These are phyloP conservation scores for Aspergillus wentii DNA, from an alignment of 495 filamentous ascomycete species.

Conservation along the genomic window DNA sequence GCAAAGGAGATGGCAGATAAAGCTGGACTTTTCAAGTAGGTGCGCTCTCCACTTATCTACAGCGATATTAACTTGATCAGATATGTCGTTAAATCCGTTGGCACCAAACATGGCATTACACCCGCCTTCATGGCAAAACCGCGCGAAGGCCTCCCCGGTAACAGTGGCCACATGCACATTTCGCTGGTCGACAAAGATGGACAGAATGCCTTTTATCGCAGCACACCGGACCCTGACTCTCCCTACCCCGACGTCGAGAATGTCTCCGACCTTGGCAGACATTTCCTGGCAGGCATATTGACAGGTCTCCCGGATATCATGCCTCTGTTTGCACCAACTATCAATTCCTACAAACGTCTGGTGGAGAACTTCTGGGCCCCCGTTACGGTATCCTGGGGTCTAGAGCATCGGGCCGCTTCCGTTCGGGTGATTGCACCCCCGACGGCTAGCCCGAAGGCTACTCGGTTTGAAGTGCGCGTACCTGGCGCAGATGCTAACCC, in stretches of 20 bases:
- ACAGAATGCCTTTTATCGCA: slow-evolving; percentile 77
- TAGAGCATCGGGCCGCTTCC: slow-evolving; percentile 90
- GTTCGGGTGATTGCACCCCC: slow-evolving; percentile 88
- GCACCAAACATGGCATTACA: slow-evolving; percentile 81
- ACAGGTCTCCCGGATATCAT: slow-evolving; percentile 91
- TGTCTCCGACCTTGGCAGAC: slow-evolving; percentile 82
- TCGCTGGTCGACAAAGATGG: slow-evolving; percentile 60
- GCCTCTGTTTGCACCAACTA: slow-evolving; percentile 87
- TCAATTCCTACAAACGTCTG: slow-evolving; percentile 95
- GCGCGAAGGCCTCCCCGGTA: slow-evolving; percentile 80
- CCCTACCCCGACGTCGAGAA: slow-evolving; percentile 68
- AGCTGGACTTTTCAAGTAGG: slow-evolving; percentile 86
- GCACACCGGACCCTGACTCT: slow-evolving; percentile 61
- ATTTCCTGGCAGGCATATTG: slow-evolving; percentile 88
- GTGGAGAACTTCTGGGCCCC: slow-evolving; percentile 99
- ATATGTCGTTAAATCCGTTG: slow-evolving; percentile 82
- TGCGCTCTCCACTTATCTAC: not conserved
- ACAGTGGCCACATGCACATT: slow-evolving; percentile 93
- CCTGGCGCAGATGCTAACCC: slow-evolving; percentile 89
- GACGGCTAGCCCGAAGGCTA: slow-evolving; percentile 73
- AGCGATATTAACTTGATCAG: slow-evolving; percentile 25
- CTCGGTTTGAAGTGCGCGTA: slow-evolving; percentile 87
- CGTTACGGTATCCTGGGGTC: slow-evolving; percentile 93
- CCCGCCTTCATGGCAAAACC: slow-evolving; percentile 99
- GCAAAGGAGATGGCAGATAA: slow-evolving; percentile 84